These are phyloP conservation scores for Blastobotrys peoriensis DNA, from an alignment of 805 yeast species.

Conservation along the genomic window DNA sequence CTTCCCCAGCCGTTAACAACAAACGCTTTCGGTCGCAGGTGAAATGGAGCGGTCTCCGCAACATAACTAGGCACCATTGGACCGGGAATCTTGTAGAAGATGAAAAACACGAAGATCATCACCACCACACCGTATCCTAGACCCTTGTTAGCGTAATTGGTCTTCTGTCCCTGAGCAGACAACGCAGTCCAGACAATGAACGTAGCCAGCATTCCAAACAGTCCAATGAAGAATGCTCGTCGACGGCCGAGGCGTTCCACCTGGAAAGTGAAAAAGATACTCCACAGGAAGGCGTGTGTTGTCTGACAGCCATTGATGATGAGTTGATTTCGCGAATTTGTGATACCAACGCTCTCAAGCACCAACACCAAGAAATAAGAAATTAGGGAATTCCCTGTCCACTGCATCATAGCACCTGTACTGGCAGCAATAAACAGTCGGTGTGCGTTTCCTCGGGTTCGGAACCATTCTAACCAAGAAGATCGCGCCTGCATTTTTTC, in stretches of 20 bases:
- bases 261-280: neutral
- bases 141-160: constrained; percentile 1
- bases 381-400: constrained; percentile 14
- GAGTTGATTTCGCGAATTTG: constrained; percentile 18
- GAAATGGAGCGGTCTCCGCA: constrained; percentile 22
- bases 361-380: constrained; percentile 45
- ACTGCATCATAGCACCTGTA: constrained; percentile 10
- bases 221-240: constrained; percentile 44
- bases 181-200: constrained; percentile 37
- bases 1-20: constrained; percentile 26
- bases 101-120: constrained; percentile 5
- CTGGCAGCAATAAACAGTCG: constrained; percentile 6
- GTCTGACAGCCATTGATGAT: constrained; percentile 12
- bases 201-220: constrained; percentile 34
- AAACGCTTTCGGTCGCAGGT: constrained; percentile 38
- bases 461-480: constrained; percentile 8
- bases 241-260: constrained; percentile 50
- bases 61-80: constrained; percentile 12
- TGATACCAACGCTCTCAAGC: constrained; percentile 49
- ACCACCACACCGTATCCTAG: constrained; percentile 4
- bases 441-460: constrained; percentile 7
- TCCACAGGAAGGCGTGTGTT: constrained; percentile 4
- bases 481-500: constrained; percentile 4
- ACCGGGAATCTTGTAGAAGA: constrained; percentile 3
- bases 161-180: no score